Evolutionary conservation across 2,329 filamentous ascomycete species (phyloP).

Genomic region (Pseudonectria buxi): DNA sequence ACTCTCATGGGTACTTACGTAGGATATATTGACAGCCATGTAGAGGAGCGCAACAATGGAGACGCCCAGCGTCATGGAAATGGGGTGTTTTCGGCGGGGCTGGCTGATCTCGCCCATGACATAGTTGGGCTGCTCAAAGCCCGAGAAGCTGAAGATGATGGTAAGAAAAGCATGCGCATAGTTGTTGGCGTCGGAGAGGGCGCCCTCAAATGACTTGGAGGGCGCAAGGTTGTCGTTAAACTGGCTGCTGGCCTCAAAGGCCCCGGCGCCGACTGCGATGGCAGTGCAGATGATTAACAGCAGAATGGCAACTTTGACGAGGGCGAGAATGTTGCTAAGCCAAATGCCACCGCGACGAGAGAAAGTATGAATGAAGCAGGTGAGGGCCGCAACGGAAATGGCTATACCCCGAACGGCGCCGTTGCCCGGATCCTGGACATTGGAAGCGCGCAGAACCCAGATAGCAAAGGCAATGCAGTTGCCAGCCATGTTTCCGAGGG

Average conservation of each 20-base stretch:
- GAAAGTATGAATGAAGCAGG: conserved; percentile 41
- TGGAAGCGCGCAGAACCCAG: conserved; percentile 32
- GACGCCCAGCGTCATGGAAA: conserved; percentile 24
- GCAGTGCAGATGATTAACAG: conserved; percentile 34
- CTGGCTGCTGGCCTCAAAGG: conserved; percentile 18
- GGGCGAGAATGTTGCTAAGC: conserved; percentile 44
- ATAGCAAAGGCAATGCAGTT: conserved; percentile 42
- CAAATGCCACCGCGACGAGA: conserved; percentile 44
- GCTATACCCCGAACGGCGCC: conserved; percentile 40
- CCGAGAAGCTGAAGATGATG: conserved; percentile 34
- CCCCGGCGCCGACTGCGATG: conserved; percentile 25
- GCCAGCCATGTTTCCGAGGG: conserved; percentile 41
- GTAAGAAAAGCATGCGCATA: conserved; percentile 35
- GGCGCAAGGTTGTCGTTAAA: conserved; percentile 21
- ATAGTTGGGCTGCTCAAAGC: conserved; percentile 34
- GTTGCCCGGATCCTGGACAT: conserved; percentile 17
- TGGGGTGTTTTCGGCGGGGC: conserved; percentile 27
- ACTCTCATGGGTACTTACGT: conserved; percentile 17
- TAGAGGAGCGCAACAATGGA: conserved; percentile 27
- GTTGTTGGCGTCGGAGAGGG: conserved; percentile 21
- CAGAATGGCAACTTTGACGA: conserved; percentile 42
- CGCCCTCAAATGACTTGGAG: conserved; percentile 17
- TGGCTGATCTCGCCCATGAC: conserved; percentile 28
- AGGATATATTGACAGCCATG: conserved; percentile 31
- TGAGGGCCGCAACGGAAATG: conserved; percentile 34